Evolutionary conservation across 768 basidiomycete genomes (phyloP).

Genomic region (Suillus variegatus): DNA sequence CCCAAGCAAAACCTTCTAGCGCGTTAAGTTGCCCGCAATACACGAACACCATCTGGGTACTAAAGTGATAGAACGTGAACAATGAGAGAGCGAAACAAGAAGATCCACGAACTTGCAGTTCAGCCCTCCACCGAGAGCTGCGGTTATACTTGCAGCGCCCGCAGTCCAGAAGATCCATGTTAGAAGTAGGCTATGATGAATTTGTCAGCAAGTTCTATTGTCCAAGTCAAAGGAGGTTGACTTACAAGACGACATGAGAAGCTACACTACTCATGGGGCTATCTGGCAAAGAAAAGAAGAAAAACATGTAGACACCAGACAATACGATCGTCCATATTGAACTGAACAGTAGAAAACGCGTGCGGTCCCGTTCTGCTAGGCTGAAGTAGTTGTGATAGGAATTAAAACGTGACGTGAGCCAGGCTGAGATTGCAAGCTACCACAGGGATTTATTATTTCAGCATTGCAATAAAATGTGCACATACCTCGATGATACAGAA

Average conservation of each 20-base stretch:
- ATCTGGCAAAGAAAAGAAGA: constrained; percentile 54
- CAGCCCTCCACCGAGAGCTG: constrained; percentile 64
- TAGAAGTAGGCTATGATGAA: constrained; percentile 48
- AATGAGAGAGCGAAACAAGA: not conserved
- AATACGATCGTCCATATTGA: constrained; percentile 71
- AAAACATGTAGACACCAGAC: constrained; percentile 48
- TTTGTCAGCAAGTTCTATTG: constrained; percentile 1
- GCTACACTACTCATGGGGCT: constrained; percentile 53
- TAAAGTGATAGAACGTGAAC: constrained; percentile 11
- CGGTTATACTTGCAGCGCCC: constrained; percentile 69
- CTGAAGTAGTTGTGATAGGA: constrained; percentile 51
- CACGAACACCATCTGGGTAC: constrained; percentile 45
- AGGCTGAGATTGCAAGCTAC: constrained; percentile 72
- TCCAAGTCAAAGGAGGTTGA: constrained; percentile 15
- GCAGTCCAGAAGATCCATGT: constrained; percentile 84
- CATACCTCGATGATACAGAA: constrained; percentile 68
- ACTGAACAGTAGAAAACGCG: constrained; percentile 68
- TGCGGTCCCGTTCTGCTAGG: constrained; percentile 55
- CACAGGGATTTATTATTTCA: not conserved
- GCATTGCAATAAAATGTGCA: not conserved
- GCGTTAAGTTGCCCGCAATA: constrained; percentile 83
- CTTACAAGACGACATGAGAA: constrained; percentile 66
- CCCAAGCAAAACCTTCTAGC: constrained; percentile 73
- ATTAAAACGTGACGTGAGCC: constrained; percentile 67
- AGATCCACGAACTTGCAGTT: constrained; percentile 58